These are phyloP conservation scores for Carpinus fangiana DNA, from an alignment of 306 rosid genomes.

Conservation along the genomic window DNA sequence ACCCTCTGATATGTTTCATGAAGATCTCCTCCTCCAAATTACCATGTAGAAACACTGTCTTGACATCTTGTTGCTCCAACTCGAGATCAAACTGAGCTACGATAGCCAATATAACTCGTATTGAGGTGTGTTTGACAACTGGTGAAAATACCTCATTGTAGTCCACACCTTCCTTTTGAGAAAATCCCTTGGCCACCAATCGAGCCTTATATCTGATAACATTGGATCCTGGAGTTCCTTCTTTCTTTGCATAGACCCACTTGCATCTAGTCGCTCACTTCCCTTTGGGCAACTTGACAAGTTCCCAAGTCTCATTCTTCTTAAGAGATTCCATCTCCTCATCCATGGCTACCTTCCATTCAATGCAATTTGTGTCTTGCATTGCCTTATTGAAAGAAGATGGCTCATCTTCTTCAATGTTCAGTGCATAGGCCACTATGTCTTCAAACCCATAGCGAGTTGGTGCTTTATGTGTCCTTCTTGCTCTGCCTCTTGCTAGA, in stretches of 20 bases:
- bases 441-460: no score
- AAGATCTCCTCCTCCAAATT: neutral
- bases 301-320: neutral
- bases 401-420: no score
- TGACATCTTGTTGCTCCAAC: neutral
- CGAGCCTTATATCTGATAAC: neutral
- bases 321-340: neutral
- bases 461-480: no score
- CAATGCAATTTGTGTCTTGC: no score
- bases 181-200: neutral
- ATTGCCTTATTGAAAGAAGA: no score
- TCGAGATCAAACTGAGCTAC: neutral
- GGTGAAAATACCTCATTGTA: neutral
- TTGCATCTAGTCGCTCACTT: neutral
- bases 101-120: neutral
- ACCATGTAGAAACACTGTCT: neutral
- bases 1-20: neutral
- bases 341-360: neutral
- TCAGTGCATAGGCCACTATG: no score
- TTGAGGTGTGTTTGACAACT: neutral
- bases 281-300: neutral
- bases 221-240: neutral
- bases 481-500: no score
- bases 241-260: neutral
- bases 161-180: neutral